A percentile compares a stretch with the other conserved stretches of the same genome.
phyloP scores from a whole-genome alignment of 2,329 filamentous ascomycete species.

The Didymella keratinophila region DNA sequence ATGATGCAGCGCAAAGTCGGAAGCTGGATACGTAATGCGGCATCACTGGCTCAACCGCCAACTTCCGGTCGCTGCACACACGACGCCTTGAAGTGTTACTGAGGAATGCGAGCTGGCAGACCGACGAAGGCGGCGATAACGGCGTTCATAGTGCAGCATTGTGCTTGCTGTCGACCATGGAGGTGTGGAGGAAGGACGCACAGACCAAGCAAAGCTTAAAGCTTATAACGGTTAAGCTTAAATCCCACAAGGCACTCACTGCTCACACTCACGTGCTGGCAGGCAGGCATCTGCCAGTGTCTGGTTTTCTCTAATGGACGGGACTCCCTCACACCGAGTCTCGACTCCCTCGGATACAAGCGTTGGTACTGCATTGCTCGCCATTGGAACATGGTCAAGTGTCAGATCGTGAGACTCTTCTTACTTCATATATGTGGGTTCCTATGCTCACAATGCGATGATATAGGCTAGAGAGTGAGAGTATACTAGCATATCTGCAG shows the following conservation, averaged over 20 bases:
- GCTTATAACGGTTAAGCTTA: constrained; percentile 6
- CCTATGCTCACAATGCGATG: no score
- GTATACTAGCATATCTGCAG: not conserved
- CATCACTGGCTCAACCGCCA: constrained; percentile 15
- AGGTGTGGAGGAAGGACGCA: not conserved
- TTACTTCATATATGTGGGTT: not conserved
- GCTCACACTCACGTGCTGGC: not conserved
- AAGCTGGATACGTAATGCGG: constrained; percentile 18
- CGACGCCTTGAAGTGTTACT: no score
- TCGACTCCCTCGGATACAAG: no score
- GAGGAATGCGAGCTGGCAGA: not conserved
- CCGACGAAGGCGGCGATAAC: not conserved
- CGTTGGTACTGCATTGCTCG: no score
- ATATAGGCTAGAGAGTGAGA: no score
- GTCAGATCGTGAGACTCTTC: not conserved
- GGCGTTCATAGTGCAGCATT: no score
- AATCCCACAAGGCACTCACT: not conserved
- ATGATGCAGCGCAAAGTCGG: constrained; percentile 4
- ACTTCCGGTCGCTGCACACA: not conserved
- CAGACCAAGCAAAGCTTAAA: constrained; percentile 1
- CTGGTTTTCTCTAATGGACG: no score
- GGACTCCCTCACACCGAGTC: no score
- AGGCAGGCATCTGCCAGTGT: not conserved
- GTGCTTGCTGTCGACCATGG: no score
- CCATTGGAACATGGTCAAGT: no score